Base-by-base conservation (phyloP, 805 yeast species). In the Kodamaea hsintzibuensis region DNA sequence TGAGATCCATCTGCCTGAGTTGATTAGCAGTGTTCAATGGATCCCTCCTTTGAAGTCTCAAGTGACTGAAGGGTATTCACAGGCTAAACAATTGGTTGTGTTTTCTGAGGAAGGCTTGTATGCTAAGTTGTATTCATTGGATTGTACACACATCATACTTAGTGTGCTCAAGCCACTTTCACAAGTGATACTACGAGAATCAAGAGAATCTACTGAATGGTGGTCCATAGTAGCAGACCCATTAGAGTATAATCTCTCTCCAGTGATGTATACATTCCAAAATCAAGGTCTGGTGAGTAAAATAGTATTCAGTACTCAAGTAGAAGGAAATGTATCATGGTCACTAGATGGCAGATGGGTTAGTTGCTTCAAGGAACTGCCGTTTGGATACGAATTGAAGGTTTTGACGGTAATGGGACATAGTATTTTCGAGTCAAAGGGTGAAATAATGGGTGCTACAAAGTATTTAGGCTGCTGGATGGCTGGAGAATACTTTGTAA, bases 321-420 rank as follows among this genome's bases (percentile, higher is more conserved):
- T 48, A 4, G 49, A 39, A 6, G 53, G 53, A 0, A 39, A 49
- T 2, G 47, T 72, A 8, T 14, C 48, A 17, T 76, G 79, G 79
- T 67, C 74, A 0, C 42, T 55, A 1, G 61, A 68, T 5, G 78
- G 78, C 0, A 63, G 60, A 38, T 75, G 78, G 78, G 55, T 74
- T 2, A 54, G 61, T 35, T 57, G 61, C 39, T 68, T 73, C 47
- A 67, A 64, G 50, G 55, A 53, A 42, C 51, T 50, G 25, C 57
- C 73, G 12, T 64, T 57, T 52, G 75, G 75, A 5, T 71, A 64
- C 57, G 58, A 60, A 18, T 51, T 74, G 35, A 59, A 57, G 44
- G 62, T 71, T 2, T 67, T 60, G 55, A 67, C 67, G 47, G 42
- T 67, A 6, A 52, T 71, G 27, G 77, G 72, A 13, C 27, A 42